Base-by-base conservation (phyloP, 352 stramenopile genomes). In the Pythium aristosporum region DNA sequence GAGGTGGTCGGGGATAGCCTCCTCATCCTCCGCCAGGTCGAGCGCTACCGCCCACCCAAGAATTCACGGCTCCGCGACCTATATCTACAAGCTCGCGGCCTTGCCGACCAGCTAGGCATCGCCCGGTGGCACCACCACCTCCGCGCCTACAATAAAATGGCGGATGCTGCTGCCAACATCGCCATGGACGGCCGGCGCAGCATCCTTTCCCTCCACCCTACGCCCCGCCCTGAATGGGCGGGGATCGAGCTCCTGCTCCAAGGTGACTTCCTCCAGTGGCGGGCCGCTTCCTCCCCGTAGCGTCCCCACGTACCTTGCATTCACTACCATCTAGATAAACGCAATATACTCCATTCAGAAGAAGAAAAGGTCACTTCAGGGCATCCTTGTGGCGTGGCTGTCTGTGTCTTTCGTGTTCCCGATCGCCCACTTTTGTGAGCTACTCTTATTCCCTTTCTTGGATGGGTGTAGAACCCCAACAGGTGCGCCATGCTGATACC, bases 371-470 rank as follows among this genome's bases (percentile, higher is more conserved):
- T 65, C 54, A 11, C 18, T 69, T 1, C 50, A 57, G 23, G 63
- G 63, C 28, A 63, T 61, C 21, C 18, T 65, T 1, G 21, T 69
- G 7, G 0, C 63, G 12, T 69, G 55, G 63, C 47, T 65, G 3
- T 21, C 55, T 1, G 30, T 63, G 11, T 44, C 65, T n/a, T 52
- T 65, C n/a, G 32, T 36, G 25, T 69, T 69, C 41, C 41, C 63
- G 16, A 30, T 71, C 37, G 57, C 59, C n/a, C 63, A 66, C 28
- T 71, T 60, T 28, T 48, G 52, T 61, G 21, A 3, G 53, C n/a
- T n/a, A n/a, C n/a, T n/a, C n/a, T n/a, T n/a, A n/a, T n/a, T n/a
- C n/a, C n/a, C n/a, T 60, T 30, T 7, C 12, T 12, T 28, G 46
- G n/a, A 12, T 30, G 15, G n/a, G 16, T 48, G n/a, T n/a, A n/a